Evolutionary conservation across 2,329 filamentous ascomycete species (phyloP).

Genomic region (Ceratocystis albifundus): DNA sequence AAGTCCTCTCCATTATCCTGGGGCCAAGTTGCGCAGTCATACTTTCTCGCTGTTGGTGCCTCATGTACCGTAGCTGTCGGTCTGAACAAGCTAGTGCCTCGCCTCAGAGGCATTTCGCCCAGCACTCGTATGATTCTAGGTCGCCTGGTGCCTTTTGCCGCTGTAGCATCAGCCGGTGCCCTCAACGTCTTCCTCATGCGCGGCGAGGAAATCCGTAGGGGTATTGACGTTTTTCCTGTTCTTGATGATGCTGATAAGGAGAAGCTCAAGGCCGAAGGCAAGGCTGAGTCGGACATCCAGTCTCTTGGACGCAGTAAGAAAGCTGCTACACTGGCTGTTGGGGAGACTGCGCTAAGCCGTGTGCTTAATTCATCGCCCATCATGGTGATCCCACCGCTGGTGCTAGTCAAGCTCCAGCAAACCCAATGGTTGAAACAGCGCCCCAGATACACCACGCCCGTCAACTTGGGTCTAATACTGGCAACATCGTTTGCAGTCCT

Average conservation of each 20-base stretch:
- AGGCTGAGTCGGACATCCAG: conserved; percentile 51
- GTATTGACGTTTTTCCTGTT: conserved; percentile 85
- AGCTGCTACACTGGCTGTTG: conserved; percentile 79
- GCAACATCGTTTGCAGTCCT: conserved; percentile 78
- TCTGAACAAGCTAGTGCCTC: conserved; percentile 78
- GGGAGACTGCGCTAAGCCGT: conserved; percentile 81
- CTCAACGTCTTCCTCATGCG: conserved; percentile 98
- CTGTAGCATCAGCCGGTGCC: conserved; percentile 79
- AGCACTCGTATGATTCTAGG: conserved; percentile 64
- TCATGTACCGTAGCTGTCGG: conserved; percentile 90
- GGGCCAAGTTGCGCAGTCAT: conserved; percentile 73
- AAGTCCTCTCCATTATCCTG: conserved; percentile 84
- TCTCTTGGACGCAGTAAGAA: conserved; percentile 78
- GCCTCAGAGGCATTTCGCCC: conserved; percentile 64
- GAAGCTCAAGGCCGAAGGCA: conserved; percentile 44
- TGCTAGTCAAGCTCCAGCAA: conserved; percentile 74
- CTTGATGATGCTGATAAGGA: conserved; percentile 58
- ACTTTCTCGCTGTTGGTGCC: conserved; percentile 80
- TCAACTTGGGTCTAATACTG: conserved; percentile 81
- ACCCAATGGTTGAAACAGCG: conserved; percentile 68
- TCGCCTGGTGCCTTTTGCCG: conserved; percentile 90
- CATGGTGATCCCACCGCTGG: conserved; percentile 86
- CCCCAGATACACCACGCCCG: conserved; percentile 58
- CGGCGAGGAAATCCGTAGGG: conserved; percentile 81
- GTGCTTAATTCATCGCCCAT: conserved; percentile 92